phyloP scores from a whole-genome alignment of 495 filamentous ascomycete species.

The Tuber brumale region DNA sequence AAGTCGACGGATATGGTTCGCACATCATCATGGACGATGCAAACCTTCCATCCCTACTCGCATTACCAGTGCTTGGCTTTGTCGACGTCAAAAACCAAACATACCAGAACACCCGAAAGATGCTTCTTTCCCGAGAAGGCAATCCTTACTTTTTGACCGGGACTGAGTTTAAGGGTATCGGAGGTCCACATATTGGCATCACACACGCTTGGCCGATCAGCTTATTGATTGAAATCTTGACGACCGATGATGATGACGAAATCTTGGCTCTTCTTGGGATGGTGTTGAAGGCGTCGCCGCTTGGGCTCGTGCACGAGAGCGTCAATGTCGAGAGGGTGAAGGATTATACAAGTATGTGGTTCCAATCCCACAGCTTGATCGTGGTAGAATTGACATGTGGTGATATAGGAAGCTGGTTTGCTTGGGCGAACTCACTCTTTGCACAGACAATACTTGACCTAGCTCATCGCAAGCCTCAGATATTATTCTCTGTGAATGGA shows the following conservation, averaged over 20 bases:
- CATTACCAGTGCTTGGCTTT: conserved; percentile 83
- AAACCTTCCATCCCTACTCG: conserved; percentile 84
- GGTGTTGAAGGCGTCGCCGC: conserved; percentile 63
- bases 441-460: conserved; percentile 88
- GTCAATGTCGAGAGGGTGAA: conserved; percentile 69
- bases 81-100: conserved; percentile 57
- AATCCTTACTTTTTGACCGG: conserved; percentile 90
- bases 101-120: conserved; percentile 86
- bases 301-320: conserved; percentile 87
- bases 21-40: conserved; percentile 94
- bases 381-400: conserved; percentile 37
- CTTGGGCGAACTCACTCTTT: conserved; percentile 96
- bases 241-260: conserved; percentile 77
- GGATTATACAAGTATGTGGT: conserved; percentile 67
- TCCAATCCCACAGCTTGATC: neutral
- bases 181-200: conserved; percentile 72
- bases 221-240: conserved; percentile 82
- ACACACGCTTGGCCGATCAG: conserved; percentile 97
- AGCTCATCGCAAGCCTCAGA: conserved; percentile 73
- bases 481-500: conserved; percentile 58
- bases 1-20: conserved; percentile 93
- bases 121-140: conserved; percentile 69
- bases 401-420: conserved; percentile 76
- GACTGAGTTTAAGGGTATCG: conserved; percentile 76
- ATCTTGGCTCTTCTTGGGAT: conserved; percentile 63